Evolutionary conservation across 257 asterid species (phyloP), one percentile per base, ranked within the genome.

Genomic region (Euphrasia confusa): DNA sequence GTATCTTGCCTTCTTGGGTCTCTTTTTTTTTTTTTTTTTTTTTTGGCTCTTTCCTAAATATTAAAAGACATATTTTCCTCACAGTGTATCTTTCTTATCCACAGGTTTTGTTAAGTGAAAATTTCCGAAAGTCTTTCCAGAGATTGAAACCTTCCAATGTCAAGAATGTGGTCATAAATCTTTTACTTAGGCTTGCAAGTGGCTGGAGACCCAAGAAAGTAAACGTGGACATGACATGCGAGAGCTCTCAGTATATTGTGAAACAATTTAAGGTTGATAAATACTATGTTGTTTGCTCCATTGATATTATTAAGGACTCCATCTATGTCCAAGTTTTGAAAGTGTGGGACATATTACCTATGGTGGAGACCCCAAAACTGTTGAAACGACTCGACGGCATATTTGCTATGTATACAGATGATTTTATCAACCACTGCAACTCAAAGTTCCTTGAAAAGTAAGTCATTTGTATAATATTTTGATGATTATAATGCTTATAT

Each of bases 131-230:
- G 70, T 80, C 95, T 10, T 86, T 84, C 74, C 70, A 32, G 48
- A 68, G 64, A 28, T 39, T 86, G 72, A 58, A 13, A 56, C 60
- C 79, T 11, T 63, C 79, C 33, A 61, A 54, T 26, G 32, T 64
- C 24, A 83, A 68, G 75, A 81, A 75, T 54, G 62, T 73, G 59
- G 83, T 67, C 45, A 30, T 84, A 7, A 70, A 54, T 32, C 55
- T 75, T 21, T 59, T 87, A 58, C 71, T 78, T 61, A 82, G 75
- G 72, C 79, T 84, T 62, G 83, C 92, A 47, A 65, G 80, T 28
- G 95, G 95, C 42, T 84, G 95, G 95, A 81, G 87, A 63, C 92
- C 92, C 4, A 78, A 74, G 78, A 87, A 71, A 56, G 68, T 58
- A 64, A 67, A 62, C 18, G 78, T 82, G 69, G 86, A 86, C 65